Percentiles rank a stretch among this genome's conserved stretches.
Evolutionary conservation across 1,139 yeast species (phyloP).

Genomic region (Pichia terricola): DNA sequence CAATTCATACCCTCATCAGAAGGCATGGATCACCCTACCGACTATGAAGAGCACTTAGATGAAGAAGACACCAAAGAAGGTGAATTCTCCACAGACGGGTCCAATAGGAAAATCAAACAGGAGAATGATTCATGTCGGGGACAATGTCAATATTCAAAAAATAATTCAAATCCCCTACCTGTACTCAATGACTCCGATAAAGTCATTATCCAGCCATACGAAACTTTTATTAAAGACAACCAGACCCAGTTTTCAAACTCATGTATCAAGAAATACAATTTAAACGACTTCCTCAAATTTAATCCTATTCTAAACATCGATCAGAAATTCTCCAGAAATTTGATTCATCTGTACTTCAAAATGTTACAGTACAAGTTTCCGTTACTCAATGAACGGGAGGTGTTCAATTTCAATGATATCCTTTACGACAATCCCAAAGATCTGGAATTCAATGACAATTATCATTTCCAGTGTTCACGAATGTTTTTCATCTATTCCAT

Average conservation of each 20-base stretch:
- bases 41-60: too few relatives aligned
- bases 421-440: conserved; percentile 27
- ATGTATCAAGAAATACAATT: conserved; percentile 6
- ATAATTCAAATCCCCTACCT: too few relatives aligned
- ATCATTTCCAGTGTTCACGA: conserved; percentile 40
- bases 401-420: conserved; percentile 35
- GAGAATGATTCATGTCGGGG: too few relatives aligned
- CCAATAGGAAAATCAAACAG: too few relatives aligned
- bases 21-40: too few relatives aligned
- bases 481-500: conserved; percentile 42
- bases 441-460: conserved; percentile 17
- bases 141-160: too few relatives aligned
- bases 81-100: too few relatives aligned
- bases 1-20: too few relatives aligned
- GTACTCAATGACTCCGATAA: neutral
- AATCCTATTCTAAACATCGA: conserved; percentile 42
- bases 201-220: neutral
- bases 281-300: conserved; percentile 31
- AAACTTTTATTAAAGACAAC: conserved; percentile 4
- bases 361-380: conserved; percentile 44
- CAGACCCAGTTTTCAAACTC: conserved; percentile 1
- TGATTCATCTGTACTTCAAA: conserved; percentile 40
- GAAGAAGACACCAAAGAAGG: too few relatives aligned
- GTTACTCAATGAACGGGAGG: conserved; percentile 36
- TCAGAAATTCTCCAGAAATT: conserved; percentile 33